Evolutionary conservation across 2,329 filamentous ascomycete species (phyloP).

Genomic region (Fusarium tupiense): DNA sequence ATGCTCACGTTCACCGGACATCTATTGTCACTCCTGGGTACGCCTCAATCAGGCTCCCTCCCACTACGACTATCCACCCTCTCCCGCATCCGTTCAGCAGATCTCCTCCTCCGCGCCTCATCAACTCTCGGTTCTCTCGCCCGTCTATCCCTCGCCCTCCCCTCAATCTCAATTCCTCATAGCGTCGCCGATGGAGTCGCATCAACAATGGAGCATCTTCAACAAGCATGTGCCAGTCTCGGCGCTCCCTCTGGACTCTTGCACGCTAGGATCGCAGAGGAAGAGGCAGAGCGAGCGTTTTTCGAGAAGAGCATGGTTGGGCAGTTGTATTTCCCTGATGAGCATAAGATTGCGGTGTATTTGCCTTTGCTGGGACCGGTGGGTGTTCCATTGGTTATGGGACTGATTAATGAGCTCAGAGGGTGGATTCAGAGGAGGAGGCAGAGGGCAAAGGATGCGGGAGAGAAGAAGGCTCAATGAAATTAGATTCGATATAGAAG

Average conservation of each 20-base stretch:
- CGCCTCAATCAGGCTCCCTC: slow-evolving; percentile 83
- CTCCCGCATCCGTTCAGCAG: slow-evolving; percentile 84
- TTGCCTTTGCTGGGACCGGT: slow-evolving; percentile 90
- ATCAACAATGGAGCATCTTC: slow-evolving; percentile 80
- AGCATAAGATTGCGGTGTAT: slow-evolving; percentile 98
- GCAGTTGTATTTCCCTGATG: slow-evolving; percentile 97
- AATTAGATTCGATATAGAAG: not conserved
- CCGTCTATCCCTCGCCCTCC: slow-evolving; percentile 82
- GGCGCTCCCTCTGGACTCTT: slow-evolving; percentile 74
- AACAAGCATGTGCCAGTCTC: slow-evolving; percentile 78
- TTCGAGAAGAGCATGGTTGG: slow-evolving; percentile 99
- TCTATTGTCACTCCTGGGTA: slow-evolving; percentile 85
- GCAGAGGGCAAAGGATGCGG: slow-evolving; percentile 53
- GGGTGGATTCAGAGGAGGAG: slow-evolving; percentile 62
- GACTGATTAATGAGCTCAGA: slow-evolving; percentile 82
- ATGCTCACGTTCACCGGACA: slow-evolving; percentile 93
- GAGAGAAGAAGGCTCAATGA: slow-evolving; percentile 52
- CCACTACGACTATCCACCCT: slow-evolving; percentile 87
- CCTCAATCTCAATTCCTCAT: slow-evolving; percentile 89
- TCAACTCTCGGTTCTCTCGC: slow-evolving; percentile 94
- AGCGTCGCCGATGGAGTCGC: slow-evolving; percentile 88
- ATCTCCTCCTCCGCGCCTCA: slow-evolving; percentile 86
- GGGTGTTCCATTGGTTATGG: slow-evolving; percentile 88
- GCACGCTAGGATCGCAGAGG: slow-evolving; percentile 85
- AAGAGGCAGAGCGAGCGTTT: slow-evolving; percentile 91